phyloP scores from a whole-genome alignment of 768 basidiomycete species.

The Sistotremastrum niveocremeum region DNA sequence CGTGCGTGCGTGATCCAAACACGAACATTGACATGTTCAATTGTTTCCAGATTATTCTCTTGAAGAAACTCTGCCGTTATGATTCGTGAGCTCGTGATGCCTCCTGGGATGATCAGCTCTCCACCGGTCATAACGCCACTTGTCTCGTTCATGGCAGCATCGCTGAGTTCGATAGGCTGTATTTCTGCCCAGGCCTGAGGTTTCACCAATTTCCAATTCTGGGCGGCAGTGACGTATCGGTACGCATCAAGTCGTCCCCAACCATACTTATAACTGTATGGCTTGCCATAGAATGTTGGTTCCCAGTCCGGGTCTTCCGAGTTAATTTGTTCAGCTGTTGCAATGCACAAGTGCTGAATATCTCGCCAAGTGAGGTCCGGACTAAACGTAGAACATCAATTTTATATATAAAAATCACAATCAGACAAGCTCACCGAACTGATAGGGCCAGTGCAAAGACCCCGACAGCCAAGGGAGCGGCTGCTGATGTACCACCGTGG shows the following conservation, averaged over 20 bases:
- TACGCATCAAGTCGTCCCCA: conserved; percentile 83
- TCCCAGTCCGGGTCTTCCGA: conserved; percentile 93
- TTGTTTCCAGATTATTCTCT: conserved; percentile 64
- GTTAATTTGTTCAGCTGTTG: conserved; percentile 66
- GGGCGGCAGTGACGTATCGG: conserved; percentile 65
- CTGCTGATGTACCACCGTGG: conserved; percentile 96
- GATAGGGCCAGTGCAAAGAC: conserved; percentile 85
- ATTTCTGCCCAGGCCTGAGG: conserved; percentile 87
- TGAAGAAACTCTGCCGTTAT: conserved; percentile 54
- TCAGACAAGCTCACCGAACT: conserved; percentile 46
- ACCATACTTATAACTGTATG: conserved; percentile 87
- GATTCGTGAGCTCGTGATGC: conserved; percentile 48
- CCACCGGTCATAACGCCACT: conserved; percentile 46
- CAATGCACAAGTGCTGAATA: conserved; percentile 78
- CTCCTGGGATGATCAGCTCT: conserved; percentile 46
- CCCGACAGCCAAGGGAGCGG: conserved; percentile 91
- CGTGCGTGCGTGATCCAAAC: conserved; percentile 86
- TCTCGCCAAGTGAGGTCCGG: conserved; percentile 97
- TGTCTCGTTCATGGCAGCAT: conserved; percentile 41
- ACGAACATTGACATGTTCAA: conserved; percentile 87
- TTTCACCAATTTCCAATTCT: conserved; percentile 77
- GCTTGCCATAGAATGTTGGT: conserved; percentile 50
- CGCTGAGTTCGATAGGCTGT: conserved; percentile 51
- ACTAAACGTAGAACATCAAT: conserved; percentile 23
- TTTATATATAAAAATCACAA: conserved; percentile 3